phyloP scores from a whole-genome alignment of 345 rosid species.

The Psidium friedrichsthalianum region DNA sequence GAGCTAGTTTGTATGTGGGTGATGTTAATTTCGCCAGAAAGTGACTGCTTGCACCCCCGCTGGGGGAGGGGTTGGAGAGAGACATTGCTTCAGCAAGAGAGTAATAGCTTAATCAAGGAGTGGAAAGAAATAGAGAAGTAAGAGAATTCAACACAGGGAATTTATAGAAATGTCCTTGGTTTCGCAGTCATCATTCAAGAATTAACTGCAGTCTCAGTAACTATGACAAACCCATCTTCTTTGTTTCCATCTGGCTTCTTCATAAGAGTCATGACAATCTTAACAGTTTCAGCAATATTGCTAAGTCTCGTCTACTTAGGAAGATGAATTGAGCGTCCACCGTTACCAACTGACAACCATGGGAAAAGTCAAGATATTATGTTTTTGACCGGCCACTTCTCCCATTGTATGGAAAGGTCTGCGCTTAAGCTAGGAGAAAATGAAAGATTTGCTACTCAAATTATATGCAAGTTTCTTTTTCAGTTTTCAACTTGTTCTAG shows the following conservation, averaged over 20 bases:
- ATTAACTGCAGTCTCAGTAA: not conserved
- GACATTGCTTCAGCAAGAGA: too few species aligned
- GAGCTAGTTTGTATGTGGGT: not conserved
- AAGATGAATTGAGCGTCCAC: not conserved
- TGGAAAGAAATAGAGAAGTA: not conserved
- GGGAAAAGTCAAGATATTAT: not conserved
- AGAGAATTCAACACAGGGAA: not conserved
- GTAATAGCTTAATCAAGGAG: not conserved
- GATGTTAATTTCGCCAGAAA: not conserved
- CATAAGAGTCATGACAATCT: not conserved
- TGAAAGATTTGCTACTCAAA: not conserved
- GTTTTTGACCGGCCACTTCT: not conserved
- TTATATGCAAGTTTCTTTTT: not conserved
- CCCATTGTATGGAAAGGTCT: not conserved
- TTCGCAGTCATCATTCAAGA: not conserved
- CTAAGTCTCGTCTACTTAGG: not conserved
- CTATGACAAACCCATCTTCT: not conserved
- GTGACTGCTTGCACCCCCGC: not conserved
- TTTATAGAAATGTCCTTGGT: not conserved
- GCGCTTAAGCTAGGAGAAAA: not conserved
- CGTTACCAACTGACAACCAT: not conserved
- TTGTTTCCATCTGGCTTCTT: not conserved
- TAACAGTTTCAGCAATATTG: not conserved
- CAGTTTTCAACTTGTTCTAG: not conserved
- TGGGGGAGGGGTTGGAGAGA: not conserved